Evolutionary conservation across 2,329 filamentous ascomycete species (phyloP).

Genomic region (Raffaelea deltoideospora): DNA sequence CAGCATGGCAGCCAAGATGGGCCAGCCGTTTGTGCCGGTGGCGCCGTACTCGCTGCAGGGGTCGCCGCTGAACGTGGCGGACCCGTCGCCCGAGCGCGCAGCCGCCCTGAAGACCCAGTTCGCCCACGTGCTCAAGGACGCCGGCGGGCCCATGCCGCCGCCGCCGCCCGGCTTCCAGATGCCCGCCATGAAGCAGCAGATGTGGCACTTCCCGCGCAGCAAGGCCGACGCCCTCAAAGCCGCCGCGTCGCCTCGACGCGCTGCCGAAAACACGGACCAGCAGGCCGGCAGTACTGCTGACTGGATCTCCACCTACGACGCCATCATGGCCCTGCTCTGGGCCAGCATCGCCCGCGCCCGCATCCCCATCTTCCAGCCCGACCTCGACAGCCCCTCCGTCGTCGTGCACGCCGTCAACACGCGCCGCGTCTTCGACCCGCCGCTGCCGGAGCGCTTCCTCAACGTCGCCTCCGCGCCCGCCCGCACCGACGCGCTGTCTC

Average conservation of each 20-base stretch:
- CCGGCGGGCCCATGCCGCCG: constrained; percentile 3
- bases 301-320: constrained; percentile 31
- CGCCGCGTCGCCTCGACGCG: constrained; percentile 14
- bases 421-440: constrained; percentile 9
- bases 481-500: neutral
- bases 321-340: constrained; percentile 26
- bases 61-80: constrained; percentile 2
- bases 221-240: constrained; percentile 24
- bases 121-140: constrained; percentile 2
- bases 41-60: neutral
- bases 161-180: constrained; percentile 6
- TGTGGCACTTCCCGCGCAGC: constrained; percentile 27
- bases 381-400: neutral
- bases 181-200: constrained; percentile 2
- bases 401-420: constrained; percentile 14
- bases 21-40: constrained; percentile 6
- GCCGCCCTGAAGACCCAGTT: neutral
- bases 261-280: constrained; percentile 10
- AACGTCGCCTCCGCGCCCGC: constrained; percentile 10
- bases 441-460: constrained; percentile 12
- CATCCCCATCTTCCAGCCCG: constrained; percentile 16
- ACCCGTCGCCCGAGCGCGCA: neutral
- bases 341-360: constrained; percentile 20
- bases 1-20: constrained; percentile 8
- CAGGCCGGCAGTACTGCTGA: too few species aligned